Evolutionary conservation across 1,284 basidiomycete genomes (phyloP).

Genomic region (Heterobasidion occidentale): DNA sequence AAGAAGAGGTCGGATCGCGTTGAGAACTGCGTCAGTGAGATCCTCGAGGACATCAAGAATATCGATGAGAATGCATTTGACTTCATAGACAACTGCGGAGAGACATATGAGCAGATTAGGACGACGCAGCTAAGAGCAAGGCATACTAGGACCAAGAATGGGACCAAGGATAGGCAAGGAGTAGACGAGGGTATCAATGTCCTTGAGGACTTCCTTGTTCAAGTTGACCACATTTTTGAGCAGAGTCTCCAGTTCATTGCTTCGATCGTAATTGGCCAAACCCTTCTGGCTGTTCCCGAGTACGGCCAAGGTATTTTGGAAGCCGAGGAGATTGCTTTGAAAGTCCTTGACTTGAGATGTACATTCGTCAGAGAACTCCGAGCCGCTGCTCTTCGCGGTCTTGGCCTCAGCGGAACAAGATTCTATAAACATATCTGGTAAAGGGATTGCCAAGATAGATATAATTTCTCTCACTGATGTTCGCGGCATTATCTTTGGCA

Average conservation of each 20-base stretch:
- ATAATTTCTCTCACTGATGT: conserved; percentile 17
- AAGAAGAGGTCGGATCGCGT: conserved; percentile 28
- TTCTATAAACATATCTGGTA: conserved; percentile 17
- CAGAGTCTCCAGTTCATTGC: conserved; percentile 34
- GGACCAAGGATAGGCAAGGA: conserved; percentile 38
- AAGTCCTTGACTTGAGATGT: conserved; percentile 30
- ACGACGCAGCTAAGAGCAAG: not conserved
- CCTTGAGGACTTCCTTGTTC: conserved; percentile 35
- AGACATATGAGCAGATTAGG: conserved; percentile 1
- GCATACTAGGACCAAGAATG: conserved; percentile 48
- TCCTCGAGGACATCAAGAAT: conserved; percentile 41
- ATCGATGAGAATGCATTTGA: conserved; percentile 41
- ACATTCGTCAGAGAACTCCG: conserved; percentile 29
- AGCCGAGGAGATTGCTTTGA: conserved; percentile 25
- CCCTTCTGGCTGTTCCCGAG: conserved; percentile 36
- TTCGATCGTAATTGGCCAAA: conserved; percentile 41
- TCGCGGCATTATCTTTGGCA: conserved; percentile 16
- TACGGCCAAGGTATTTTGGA: conserved; percentile 27
- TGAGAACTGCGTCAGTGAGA: conserved; percentile 38
- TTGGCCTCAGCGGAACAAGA: conserved; percentile 24
- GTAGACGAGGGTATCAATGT: conserved; percentile 23
- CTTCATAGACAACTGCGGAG: conserved; percentile 32
- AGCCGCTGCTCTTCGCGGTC: conserved; percentile 19
- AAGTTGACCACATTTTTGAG: conserved; percentile 42
- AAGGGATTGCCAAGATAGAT: conserved; percentile 1